Conservation (phyloP, 2,329 filamentous ascomycete species). For the Verticillium longisporum region DNA sequence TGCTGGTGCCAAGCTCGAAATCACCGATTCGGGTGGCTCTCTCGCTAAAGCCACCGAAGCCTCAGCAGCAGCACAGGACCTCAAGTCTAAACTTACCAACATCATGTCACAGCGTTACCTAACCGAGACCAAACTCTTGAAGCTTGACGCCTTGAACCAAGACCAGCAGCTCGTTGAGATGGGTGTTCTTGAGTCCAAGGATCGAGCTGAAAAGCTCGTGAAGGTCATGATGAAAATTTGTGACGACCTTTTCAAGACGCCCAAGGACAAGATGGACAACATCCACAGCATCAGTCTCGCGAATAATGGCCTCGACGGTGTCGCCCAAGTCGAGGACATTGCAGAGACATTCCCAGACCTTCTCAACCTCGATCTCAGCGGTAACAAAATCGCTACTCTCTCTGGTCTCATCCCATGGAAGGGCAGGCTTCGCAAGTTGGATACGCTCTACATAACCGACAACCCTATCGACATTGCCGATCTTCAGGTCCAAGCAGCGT, state of each 20-base stretch:
- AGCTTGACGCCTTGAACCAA: constrained; percentile 69
- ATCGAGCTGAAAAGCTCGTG: constrained; percentile 80
- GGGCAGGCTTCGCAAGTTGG: constrained; percentile 68
- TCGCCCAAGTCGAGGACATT: constrained; percentile 66
- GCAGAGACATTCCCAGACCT: constrained; percentile 77
- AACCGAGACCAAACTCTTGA: constrained; percentile 63
- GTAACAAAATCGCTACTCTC: constrained; percentile 68
- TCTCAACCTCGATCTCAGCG: constrained; percentile 81
- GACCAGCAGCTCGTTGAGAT: constrained; percentile 67
- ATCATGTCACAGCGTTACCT: constrained; percentile 74
- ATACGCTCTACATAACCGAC: constrained; percentile 71
- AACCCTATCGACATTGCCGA: constrained; percentile 64
- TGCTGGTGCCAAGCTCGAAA: constrained; percentile 55
- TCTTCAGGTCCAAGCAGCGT: constrained; percentile 57
- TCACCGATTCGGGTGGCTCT: constrained; percentile 37
- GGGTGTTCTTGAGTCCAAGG: constrained; percentile 67
- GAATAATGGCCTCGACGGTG: constrained; percentile 69
- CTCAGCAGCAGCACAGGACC: constrained; percentile 48
- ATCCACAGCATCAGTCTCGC: constrained; percentile 78
- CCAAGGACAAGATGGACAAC: constrained; percentile 66
- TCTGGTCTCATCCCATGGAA: constrained; percentile 69
- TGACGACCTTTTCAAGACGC: constrained; percentile 66
- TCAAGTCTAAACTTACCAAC: constrained; percentile 60
- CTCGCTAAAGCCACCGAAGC: constrained; percentile 38
- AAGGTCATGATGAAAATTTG: constrained; percentile 85